Percentiles rank a stretch among this genome's conserved stretches.
These are phyloP conservation scores for Colletotrichum sp. DNA, from an alignment of 2,329 filamentous ascomycete genomes.

Conservation along the genomic window DNA sequence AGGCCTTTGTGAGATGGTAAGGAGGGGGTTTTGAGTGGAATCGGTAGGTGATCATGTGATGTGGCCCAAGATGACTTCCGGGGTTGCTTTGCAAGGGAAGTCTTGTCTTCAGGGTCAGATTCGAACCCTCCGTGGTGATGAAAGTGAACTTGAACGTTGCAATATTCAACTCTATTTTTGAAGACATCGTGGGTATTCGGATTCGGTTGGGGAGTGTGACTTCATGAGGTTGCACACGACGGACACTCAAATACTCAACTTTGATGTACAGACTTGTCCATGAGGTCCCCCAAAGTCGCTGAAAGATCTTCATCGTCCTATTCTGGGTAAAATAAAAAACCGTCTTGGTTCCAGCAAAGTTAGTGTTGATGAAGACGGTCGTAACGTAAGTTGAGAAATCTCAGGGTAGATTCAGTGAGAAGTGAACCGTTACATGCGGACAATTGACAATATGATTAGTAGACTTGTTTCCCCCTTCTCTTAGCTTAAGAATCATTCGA, in stretches of 20 bases:
- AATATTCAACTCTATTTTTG: neutral
- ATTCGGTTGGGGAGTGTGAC: neutral
- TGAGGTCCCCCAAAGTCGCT: neutral
- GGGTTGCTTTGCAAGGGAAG: neutral
- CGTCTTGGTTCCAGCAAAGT: neutral
- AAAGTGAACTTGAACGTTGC: neutral
- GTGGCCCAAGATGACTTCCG: neutral
- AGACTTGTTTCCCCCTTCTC: neutral
- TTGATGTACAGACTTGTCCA: neutral
- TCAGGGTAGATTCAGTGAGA: neutral
- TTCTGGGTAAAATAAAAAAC: neutral
- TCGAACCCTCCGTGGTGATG: neutral
- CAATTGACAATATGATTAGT: neutral
- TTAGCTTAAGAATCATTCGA: neutral
- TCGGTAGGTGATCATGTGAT: neutral
- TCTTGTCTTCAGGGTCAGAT: neutral
- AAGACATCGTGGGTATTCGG: neutral
- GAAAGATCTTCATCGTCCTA: neutral
- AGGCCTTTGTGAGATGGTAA: neutral
- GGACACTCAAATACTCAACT: neutral
- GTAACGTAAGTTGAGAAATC: neutral
- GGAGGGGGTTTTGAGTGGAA: neutral
- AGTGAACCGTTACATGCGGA: fast-evolving
- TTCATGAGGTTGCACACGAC: neutral
- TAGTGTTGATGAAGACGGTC: neutral